Percentiles rank a stretch among this genome's conserved stretches.
Evolutionary conservation across 805 yeast genomes (phyloP).

Genomic region (Wickerhamiella sorbophila): DNA sequence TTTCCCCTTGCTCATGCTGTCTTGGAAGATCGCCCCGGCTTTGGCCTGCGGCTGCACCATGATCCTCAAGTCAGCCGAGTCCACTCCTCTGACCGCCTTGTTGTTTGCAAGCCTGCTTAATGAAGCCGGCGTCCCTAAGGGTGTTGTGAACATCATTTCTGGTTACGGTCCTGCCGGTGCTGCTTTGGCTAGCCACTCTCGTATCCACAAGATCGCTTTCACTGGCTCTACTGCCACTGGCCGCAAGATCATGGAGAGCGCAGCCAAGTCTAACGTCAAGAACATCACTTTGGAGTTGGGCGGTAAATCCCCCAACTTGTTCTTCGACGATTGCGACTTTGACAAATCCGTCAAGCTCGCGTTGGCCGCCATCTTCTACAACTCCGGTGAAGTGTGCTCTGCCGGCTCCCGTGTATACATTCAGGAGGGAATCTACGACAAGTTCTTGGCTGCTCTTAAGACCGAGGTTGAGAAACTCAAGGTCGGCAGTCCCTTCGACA

Average conservation of each 20-base stretch:
- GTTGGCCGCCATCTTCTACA: slow-evolving; percentile 73
- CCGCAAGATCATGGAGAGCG: slow-evolving; percentile 61
- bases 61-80: slow-evolving; percentile 81
- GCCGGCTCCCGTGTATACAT: slow-evolving; percentile 88
- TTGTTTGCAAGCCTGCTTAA: slow-evolving; percentile 52
- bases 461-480: slow-evolving; percentile 36
- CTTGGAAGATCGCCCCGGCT: slow-evolving; percentile 93
- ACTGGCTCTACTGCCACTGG: slow-evolving; percentile 94
- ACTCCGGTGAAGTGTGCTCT: slow-evolving; percentile 92
- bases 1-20: slow-evolving; percentile 84
- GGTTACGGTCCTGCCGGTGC: slow-evolving; percentile 85
- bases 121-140: slow-evolving; percentile 84
- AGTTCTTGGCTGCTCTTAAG: slow-evolving; percentile 48
- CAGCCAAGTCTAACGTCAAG: slow-evolving; percentile 71
- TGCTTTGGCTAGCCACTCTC: slow-evolving; percentile 62
- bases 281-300: slow-evolving; percentile 90
- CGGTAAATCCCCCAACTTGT: slow-evolving; percentile 88
- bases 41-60: slow-evolving; percentile 80
- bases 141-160: slow-evolving; percentile 75
- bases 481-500: slow-evolving; percentile 76
- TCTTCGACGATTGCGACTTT: slow-evolving; percentile 74
- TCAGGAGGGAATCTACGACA: slow-evolving; percentile 72
- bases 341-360: slow-evolving; percentile 63
- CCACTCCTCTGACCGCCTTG: slow-evolving; percentile 81
- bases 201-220: slow-evolving; percentile 80